Evolutionary conservation across 345 rosid genomes (phyloP).

Genomic region (Murraya paniculata): DNA sequence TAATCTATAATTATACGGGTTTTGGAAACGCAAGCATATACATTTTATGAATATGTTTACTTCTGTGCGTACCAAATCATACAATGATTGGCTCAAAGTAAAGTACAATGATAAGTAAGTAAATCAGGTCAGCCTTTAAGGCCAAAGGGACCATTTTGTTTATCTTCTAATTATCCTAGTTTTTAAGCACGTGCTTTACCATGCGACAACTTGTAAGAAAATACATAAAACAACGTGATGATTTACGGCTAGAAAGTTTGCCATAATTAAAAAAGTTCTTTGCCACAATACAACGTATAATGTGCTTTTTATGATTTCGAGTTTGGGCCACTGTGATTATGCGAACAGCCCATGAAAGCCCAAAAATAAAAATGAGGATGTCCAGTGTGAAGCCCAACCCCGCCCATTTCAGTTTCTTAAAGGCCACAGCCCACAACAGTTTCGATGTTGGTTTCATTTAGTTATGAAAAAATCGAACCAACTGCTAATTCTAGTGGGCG

Average conservation of each 20-base stretch:
- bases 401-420: too few species aligned
- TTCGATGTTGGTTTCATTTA: too few species aligned
- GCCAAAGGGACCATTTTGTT: neutral
- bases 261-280: neutral
- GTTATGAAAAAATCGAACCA: too few species aligned
- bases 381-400: too few species aligned
- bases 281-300: neutral
- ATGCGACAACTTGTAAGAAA: neutral
- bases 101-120: neutral
- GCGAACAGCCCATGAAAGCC: neutral
- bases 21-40: neutral
- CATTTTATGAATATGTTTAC: neutral
- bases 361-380: neutral
- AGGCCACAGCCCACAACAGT: too few species aligned
- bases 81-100: neutral
- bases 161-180: too few species aligned
- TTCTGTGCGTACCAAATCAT: neutral
- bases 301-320: too few species aligned
- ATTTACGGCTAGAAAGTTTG: neutral
- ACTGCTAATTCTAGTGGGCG: too few species aligned
- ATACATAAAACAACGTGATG: neutral
- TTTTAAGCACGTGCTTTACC: neutral
- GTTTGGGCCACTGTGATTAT: too few species aligned
- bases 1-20: neutral
- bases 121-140: neutral